These are phyloP conservation scores for Ambrosia hybrid DNA, from an alignment of 140 eudicot genomes.

Conservation along the genomic window DNA sequence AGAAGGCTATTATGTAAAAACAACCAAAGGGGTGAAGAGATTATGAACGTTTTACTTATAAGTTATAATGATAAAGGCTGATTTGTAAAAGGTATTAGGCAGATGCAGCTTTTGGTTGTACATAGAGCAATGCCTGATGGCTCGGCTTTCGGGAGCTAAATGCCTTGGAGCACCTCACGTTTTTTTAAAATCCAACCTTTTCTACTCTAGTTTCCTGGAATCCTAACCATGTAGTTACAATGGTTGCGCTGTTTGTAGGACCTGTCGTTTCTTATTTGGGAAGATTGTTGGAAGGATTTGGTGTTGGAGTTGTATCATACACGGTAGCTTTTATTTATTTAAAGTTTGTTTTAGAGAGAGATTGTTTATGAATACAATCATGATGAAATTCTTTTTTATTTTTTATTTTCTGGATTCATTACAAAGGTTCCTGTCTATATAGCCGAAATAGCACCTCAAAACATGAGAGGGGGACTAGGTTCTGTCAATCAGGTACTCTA, in stretches of 20 bases:
- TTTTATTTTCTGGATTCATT: background rate
- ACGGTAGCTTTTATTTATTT: constrained; percentile 42
- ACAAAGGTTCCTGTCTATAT: constrained; percentile 92
- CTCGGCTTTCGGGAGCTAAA: too few relatives aligned
- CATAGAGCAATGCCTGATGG: too few relatives aligned
- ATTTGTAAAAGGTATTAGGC: too few relatives aligned
- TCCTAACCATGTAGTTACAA: too few relatives aligned
- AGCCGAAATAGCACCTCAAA: constrained; percentile 96
- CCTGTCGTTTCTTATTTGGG: constrained; percentile 90
- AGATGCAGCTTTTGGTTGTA: too few relatives aligned
- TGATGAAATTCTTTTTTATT: background rate
- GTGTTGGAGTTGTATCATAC: constrained; percentile 92
- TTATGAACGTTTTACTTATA: too few relatives aligned
- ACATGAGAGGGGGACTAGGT: constrained; percentile 87
- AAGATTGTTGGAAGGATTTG: constrained; percentile 91
- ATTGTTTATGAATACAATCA: background rate
- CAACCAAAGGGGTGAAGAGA: too few relatives aligned
- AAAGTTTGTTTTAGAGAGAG: constrained; percentile 1
- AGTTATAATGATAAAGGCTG: too few relatives aligned
- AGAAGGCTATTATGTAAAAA: too few relatives aligned
- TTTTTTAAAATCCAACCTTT: too few relatives aligned
- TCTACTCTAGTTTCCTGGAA: too few relatives aligned
- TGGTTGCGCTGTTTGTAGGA: constrained; percentile 45
- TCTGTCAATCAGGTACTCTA: constrained; percentile 82
- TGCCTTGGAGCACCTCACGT: too few relatives aligned